phyloP scores from a whole-genome alignment of 176 grass and related monocot species.

The Oryza officinalis region DNA sequence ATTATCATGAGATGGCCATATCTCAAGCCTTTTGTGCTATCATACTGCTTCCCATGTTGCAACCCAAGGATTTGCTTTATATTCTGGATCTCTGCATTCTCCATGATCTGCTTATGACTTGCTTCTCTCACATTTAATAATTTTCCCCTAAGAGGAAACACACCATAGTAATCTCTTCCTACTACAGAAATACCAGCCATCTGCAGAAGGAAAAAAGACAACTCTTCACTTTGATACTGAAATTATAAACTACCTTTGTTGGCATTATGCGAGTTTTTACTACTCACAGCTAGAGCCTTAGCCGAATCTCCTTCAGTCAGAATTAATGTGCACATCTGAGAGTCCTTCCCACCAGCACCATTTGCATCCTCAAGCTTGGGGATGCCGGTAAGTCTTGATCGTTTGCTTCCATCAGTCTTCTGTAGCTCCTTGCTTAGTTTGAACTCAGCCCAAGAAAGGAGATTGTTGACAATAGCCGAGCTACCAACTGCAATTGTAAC shows the following conservation, averaged over 20 bases:
- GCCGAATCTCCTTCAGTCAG: conserved; percentile 97
- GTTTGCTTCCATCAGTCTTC: conserved; percentile 89
- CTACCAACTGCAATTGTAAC: conserved; percentile 58
- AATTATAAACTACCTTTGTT: not conserved
- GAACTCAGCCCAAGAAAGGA: conserved; percentile 87
- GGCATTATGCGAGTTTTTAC: not conserved
- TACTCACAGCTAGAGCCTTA: conserved; percentile 90
- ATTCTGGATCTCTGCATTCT: conserved; percentile 82
- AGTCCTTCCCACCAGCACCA: conserved; percentile 78
- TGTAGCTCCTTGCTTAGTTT: conserved; percentile 89
- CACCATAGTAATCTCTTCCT: conserved; percentile 78
- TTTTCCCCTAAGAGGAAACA: conserved; percentile 93
- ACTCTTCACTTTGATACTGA: not conserved
- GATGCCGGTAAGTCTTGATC: conserved; percentile 64
- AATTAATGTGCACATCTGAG: conserved; percentile 77
- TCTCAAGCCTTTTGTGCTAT: conserved; percentile 76
- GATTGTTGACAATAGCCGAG: conserved; percentile 57
- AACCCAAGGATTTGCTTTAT: conserved; percentile 94
- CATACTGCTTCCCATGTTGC: conserved; percentile 81
- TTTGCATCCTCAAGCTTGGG: conserved; percentile 96
- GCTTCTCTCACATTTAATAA: conserved; percentile 90
- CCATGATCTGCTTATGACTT: conserved; percentile 77
- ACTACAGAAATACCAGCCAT: conserved; percentile 80
- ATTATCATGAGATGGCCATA: conserved; percentile 99
- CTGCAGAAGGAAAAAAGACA: conserved; percentile 34